These are phyloP conservation scores for Curvularia sp. DNA, from an alignment of 2,329 filamentous ascomycete species.

Conservation along the genomic window DNA sequence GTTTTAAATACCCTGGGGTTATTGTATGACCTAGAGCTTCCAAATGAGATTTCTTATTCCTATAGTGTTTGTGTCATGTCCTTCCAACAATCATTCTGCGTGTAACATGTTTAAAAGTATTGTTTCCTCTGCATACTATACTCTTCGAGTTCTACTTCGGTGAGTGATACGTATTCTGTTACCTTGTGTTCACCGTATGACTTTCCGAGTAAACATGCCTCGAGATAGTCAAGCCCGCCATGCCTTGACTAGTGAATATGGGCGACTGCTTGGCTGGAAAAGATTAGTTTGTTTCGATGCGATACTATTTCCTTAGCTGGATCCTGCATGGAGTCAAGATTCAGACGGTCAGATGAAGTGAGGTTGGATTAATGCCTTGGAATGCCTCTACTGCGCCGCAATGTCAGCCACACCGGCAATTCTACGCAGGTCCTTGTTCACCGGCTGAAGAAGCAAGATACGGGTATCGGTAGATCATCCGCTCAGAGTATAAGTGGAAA, in stretches of 20 bases:
- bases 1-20: neutral
- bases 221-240: too few species aligned
- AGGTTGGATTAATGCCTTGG: constrained; percentile 5
- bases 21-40: neutral
- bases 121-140: neutral
- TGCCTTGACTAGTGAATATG: too few species aligned
- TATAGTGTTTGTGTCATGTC: neutral
- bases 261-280: too few species aligned
- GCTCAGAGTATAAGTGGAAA: neutral
- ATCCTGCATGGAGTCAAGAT: neutral
- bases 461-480: neutral
- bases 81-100: neutral
- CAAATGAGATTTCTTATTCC: neutral
- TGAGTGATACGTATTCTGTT: too few species aligned
- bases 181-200: too few species aligned
- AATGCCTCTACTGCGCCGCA: neutral
- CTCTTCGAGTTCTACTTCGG: too few species aligned
- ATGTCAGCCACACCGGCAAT: neutral
- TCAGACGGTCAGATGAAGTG: constrained; percentile 2
- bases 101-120: neutral
- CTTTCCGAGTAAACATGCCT: too few species aligned
- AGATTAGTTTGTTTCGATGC: neutral
- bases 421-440: neutral
- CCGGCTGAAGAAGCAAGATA: neutral
- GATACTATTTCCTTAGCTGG: too few species aligned